Conservation (phyloP, 352 stramenopile species). For the Pythium myriotylum region DNA sequence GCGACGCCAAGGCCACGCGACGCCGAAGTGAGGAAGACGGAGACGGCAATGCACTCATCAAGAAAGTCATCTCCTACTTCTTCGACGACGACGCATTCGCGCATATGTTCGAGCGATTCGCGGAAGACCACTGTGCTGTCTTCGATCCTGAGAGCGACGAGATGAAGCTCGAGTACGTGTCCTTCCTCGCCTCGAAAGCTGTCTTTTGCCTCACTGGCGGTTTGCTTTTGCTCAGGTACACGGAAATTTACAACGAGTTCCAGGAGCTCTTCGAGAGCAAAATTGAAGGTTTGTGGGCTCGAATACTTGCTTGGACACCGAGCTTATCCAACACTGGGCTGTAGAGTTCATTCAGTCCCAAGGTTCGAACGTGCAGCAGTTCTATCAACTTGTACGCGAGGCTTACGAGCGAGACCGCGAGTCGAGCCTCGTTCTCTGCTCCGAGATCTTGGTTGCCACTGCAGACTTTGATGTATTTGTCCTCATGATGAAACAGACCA, state of each 20-base stretch:
- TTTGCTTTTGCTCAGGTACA: conserved; percentile 46
- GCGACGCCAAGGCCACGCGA: conserved; percentile 9
- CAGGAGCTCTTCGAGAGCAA: conserved; percentile 74
- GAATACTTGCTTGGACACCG: neutral
- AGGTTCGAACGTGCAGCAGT: conserved; percentile 60
- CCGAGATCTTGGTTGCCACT: conserved; percentile 76
- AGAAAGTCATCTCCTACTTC: conserved; percentile 76
- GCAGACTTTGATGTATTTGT: conserved; percentile 84
- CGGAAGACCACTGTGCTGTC: conserved; percentile 54
- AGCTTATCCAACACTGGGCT: neutral
- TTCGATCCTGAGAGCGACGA: conserved; percentile 77
- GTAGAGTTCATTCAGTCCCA: conserved; percentile 65
- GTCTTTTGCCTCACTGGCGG: conserved; percentile 5
- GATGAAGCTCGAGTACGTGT: conserved; percentile 75
- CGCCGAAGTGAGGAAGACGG: conserved; percentile 1
- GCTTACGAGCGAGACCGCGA: conserved; percentile 62
- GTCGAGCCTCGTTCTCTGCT: conserved; percentile 67
- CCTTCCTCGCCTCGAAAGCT: too few relatives aligned
- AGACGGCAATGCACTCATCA: conserved; percentile 34
- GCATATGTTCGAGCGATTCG: conserved; percentile 70
- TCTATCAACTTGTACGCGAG: conserved; percentile 60
- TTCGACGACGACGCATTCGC: conserved; percentile 83
- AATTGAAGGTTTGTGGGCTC: conserved; percentile 48
- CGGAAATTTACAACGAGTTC: conserved; percentile 81
- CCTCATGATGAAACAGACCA: conserved; percentile 84